Percentiles rank a stretch among this genome's conserved stretches.
These are phyloP conservation scores for Botrytis paeoniae DNA, from an alignment of 2,329 filamentous ascomycete genomes.

Conservation along the genomic window DNA sequence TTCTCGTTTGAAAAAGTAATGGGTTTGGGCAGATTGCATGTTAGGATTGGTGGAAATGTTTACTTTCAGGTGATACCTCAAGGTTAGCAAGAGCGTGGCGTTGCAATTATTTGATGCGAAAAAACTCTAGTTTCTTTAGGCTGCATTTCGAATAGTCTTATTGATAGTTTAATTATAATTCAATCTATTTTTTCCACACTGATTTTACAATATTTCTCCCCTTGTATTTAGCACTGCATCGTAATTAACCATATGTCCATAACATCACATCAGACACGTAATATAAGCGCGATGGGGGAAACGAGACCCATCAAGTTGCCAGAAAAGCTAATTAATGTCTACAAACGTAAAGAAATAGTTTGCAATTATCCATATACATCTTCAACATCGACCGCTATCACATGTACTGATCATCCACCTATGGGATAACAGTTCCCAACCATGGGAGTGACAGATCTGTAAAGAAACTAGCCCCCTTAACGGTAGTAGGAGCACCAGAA, in stretches of 20 bases:
- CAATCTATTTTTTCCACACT: not conserved
- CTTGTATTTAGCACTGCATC: too few species aligned
- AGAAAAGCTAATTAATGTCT: not conserved
- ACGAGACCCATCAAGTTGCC: not conserved
- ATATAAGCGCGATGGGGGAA: too few species aligned
- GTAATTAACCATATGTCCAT: not conserved
- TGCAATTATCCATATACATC: not conserved
- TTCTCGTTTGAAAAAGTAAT: not conserved
- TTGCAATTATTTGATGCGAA: not conserved
- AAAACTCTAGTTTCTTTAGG: not conserved
- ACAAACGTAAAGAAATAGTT: not conserved
- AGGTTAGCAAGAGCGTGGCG: not conserved
- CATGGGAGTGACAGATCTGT: constrained; percentile 2
- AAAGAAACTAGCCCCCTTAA: constrained; percentile 14
- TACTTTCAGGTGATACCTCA: not conserved
- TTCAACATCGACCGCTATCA: not conserved
- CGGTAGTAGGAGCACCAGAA: not conserved
- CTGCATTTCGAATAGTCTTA: not conserved
- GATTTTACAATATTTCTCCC: fast-evolving
- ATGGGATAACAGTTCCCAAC: not conserved
- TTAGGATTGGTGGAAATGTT: not conserved
- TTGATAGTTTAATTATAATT: not conserved
- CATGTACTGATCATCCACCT: too few species aligned
- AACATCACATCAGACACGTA: not conserved
- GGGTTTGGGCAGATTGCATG: not conserved